Evolutionary conservation across 2,329 filamentous ascomycete species (phyloP).

Genomic region (Dactylellina drechsleri): DNA sequence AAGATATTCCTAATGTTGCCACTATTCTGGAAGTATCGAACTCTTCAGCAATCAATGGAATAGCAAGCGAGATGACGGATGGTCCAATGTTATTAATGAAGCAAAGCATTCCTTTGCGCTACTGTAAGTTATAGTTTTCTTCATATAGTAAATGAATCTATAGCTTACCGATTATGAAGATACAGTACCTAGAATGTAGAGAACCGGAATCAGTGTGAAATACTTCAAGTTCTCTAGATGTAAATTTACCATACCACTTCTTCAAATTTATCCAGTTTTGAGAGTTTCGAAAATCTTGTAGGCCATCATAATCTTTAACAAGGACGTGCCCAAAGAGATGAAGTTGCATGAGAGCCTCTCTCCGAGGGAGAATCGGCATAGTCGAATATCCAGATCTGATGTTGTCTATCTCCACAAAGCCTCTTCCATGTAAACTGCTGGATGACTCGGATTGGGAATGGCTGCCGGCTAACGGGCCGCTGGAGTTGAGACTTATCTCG

Average conservation of each 20-base stretch:
- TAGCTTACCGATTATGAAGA: constrained; percentile 14
- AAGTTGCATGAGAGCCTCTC: constrained; percentile 4
- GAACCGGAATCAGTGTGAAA: not conserved
- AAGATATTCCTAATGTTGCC: constrained; percentile 17
- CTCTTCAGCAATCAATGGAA: constrained; percentile 15
- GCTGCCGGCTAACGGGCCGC: not conserved
- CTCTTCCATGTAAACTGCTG: not conserved
- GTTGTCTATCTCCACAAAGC: not conserved
- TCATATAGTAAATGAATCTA: not conserved
- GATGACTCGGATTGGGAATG: not conserved
- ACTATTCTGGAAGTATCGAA: constrained; percentile 9
- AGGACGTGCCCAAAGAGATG: constrained; percentile 8
- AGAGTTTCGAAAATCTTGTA: constrained; percentile 14
- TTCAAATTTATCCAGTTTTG: not conserved
- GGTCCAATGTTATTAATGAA: constrained; percentile 38
- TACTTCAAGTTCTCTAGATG: not conserved
- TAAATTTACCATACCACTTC: constrained; percentile 15
- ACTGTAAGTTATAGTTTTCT: not conserved
- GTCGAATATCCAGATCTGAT: constrained; percentile 8
- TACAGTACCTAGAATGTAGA: constrained; percentile 17
- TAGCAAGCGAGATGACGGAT: constrained; percentile 27
- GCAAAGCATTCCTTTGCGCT: constrained; percentile 15
- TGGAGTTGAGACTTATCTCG: constrained; percentile 15
- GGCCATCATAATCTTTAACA: constrained; percentile 13
- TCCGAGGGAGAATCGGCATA: constrained; percentile 5